These are phyloP conservation scores for Colletotrichum theobromicola DNA, from an alignment of 2,329 filamentous ascomycete genomes.

Conservation along the genomic window DNA sequence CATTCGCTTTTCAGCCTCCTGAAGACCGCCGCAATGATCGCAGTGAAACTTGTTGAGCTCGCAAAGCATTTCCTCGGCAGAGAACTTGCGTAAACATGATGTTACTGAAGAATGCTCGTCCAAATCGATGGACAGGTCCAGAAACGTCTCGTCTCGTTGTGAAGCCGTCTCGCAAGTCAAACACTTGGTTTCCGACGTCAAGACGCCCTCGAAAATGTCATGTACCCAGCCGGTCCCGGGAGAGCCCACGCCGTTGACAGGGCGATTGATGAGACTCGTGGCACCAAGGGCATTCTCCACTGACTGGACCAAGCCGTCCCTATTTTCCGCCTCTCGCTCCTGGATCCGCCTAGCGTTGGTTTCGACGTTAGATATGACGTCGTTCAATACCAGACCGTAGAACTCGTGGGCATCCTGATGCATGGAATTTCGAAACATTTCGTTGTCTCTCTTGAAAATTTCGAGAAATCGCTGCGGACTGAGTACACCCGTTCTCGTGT, in stretches of 20 bases:
- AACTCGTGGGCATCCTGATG: constrained; percentile 99
- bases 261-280: constrained; percentile 29
- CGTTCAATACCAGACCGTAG: constrained; percentile 91
- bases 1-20: constrained; percentile 99
- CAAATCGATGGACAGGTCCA: constrained; percentile 94
- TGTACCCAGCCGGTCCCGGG: constrained; percentile 88
- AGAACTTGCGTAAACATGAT: constrained; percentile 93
- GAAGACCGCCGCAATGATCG: constrained; percentile 93
- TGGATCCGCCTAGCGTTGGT: constrained; percentile 74
- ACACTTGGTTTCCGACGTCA: constrained; percentile 96
- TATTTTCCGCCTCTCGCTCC: constrained; percentile 46
- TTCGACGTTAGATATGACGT: constrained; percentile 94
- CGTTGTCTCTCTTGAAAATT: constrained; percentile 91
- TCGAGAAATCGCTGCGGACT: constrained; percentile 94
- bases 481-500: constrained; percentile 84
- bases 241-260: constrained; percentile 52
- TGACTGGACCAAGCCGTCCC: constrained; percentile 55
- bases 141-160: constrained; percentile 91
- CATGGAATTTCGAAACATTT: constrained; percentile 97
- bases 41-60: constrained; percentile 99
- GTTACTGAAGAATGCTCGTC: constrained; percentile 96
- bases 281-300: constrained; percentile 46
- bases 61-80: constrained; percentile 97
- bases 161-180: constrained; percentile 96
- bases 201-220: constrained; percentile 91